Evolutionary conservation across 23 red algal genomes (phyloP), one percentile per base, ranked within the genome.

Genomic region (Gracilariopsis chorda): DNA sequence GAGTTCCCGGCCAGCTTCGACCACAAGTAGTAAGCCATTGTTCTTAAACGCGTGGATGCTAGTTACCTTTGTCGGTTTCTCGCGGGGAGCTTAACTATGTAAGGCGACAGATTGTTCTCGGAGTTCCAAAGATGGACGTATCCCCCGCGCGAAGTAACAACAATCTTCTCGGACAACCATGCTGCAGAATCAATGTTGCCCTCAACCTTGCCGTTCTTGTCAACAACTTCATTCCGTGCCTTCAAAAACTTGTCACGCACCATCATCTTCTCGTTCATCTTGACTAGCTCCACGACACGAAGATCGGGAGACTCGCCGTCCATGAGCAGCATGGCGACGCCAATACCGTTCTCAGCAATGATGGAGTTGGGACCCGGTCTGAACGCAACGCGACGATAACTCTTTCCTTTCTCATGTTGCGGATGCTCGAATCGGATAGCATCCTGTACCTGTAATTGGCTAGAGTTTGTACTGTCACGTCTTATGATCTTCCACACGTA

Each of bases 191-290:
- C 61, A 19, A 91, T 58, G 36, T 48, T 65, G 34, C 59, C 68
- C 58, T 89, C 85, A 2, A 42, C 39, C 23, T 48, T 77, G 21
- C 58, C 75, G 43, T 58, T 56, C 8, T 53, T 82, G 28, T 82
- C 88, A 67, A 48, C 35, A 7, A 33, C 24, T 59, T 80, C 77
- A 24, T 91, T 68, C 19, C 68, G 75, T 36, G 75, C 73, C 55
- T 42, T 48, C 51, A 91, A 56, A 55, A 82, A 80, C 88, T 82
- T 91, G 63, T 91, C 88, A 2, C 88, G 57, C 43, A 91, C 75
- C 88, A 82, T 91, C 88, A 82, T 91, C 62, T 91, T 91, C 28
- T 91, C 88, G 32, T 82, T 82, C 88, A 91, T 91, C 77, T 91
- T 91, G 0, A 91, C 88, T 9, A 91, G 47, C 53, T 91, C 88